Base-by-base conservation (phyloP, 495 filamentous ascomycete species). In the Neurospora sp. region DNA sequence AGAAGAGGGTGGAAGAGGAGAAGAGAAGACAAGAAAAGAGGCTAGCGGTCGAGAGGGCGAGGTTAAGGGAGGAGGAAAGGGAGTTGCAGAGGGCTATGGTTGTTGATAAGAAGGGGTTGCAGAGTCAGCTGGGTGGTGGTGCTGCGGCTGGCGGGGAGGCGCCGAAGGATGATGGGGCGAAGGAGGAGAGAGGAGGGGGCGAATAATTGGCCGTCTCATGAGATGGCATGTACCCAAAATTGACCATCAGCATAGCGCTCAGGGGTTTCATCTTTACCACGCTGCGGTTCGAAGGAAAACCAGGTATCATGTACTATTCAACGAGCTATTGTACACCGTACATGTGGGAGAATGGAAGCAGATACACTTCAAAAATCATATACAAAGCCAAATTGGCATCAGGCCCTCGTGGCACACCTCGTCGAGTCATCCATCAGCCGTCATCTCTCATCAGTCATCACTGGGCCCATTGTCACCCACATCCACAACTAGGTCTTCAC, bases 81-180 rank as follows among this genome's bases (percentile, higher is more conserved):
- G 92, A 97, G 78, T 80, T 97, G 39, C 88, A 94, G 76, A 86
- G 87, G 73, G 94, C 94, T 16, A 93, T 95, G 91, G 88, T 84
- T 40, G 85, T 96, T 20, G 86, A 86, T 22, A 95, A 92, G 80
- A 89, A 88, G 71, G 92, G 93, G 22, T 75, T 95, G 46, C 85
- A 87, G 44, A 89, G 88, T 46, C 89, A 94, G 77, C 80, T 94
- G 73, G 74, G 59, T 39, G 68, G 18, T 59, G 48, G 20, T 27
- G n/a, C 46, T 53, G 20, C 4, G 4, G 46, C 46, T 27, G 20
- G n/a, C 20, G 46, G 48, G 10, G 48, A 27, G 48, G 48, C 22
- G 11, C 20, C 22, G 11, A 59, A 59, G 20, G 48, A 59, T 0
- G 10, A 59, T 27, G 20, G 11, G 20, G 11, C 22, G 22, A 27